Percentiles rank a stretch among this genome's conserved stretches.
phyloP scores from a whole-genome alignment of 1,284 basidiomycete genomes.

The Cutaneotrichosporon sp. region DNA sequence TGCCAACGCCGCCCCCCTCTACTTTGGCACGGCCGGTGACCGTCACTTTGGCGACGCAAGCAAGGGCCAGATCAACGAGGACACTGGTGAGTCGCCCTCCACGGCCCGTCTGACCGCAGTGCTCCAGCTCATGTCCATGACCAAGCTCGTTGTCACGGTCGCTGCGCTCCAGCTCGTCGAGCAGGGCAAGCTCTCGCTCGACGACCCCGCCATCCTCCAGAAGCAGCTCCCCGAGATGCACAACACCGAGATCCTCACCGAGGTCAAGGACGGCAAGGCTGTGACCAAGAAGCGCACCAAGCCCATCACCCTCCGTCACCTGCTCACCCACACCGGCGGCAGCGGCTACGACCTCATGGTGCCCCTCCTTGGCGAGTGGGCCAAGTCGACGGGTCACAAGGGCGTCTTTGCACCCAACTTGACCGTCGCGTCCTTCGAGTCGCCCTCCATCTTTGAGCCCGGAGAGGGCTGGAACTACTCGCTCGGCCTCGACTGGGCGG shows the following conservation, averaged over 20 bases:
- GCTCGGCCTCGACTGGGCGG: conserved; percentile 47
- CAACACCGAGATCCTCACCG: conserved; percentile 34
- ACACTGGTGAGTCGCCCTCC: conserved; percentile 34
- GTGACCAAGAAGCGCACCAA: conserved; percentile 30
- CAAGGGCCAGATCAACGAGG: conserved; percentile 32
- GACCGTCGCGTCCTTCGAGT: conserved; percentile 22
- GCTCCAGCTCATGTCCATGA: conserved; percentile 42
- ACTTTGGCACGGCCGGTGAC: conserved; percentile 35
- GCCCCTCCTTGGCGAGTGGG: conserved; percentile 16
- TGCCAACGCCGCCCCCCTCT: conserved; percentile 22
- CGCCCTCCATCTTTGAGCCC: conserved; percentile 38
- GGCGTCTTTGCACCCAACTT: conserved; percentile 24
- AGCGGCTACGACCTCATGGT: conserved; percentile 18
- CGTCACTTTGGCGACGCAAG: conserved; percentile 30
- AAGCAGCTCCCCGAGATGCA: conserved; percentile 40
- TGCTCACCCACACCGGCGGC: conserved; percentile 37
- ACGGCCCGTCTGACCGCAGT: conserved; percentile 23
- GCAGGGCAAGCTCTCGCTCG: conserved; percentile 24
- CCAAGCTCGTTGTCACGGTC: conserved; percentile 35
- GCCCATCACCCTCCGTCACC: conserved; percentile 40
- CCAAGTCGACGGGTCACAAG: neutral
- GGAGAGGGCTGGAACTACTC: conserved; percentile 37
- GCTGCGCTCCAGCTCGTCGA: conserved; percentile 22
- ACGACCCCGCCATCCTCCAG: conserved; percentile 32
- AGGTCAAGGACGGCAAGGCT: conserved; percentile 30